Evolutionary conservation across 352 stramenopile genomes (phyloP).

Genomic region (Aphanomyces cochlioides): DNA sequence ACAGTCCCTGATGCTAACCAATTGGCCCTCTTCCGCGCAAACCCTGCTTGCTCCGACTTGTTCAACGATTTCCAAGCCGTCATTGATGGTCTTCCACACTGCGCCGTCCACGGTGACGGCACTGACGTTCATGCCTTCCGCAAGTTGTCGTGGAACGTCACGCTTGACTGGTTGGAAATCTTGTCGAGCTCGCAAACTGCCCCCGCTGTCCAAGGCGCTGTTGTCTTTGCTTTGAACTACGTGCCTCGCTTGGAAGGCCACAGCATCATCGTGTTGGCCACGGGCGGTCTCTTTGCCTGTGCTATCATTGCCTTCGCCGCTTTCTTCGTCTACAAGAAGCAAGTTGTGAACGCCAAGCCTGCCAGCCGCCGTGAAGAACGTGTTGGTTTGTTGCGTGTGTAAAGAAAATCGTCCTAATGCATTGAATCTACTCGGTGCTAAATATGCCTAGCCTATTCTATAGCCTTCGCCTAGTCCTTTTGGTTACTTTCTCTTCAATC

Average conservation of each 20-base stretch:
- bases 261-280: background rate
- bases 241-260: background rate
- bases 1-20: background rate
- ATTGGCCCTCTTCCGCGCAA: background rate
- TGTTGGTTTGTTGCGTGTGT: background rate
- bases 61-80: slow-evolving; percentile 7
- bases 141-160: slow-evolving; percentile 3
- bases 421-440: too few species aligned
- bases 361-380: slow-evolving; percentile 2
- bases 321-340: background rate
- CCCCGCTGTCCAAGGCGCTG: background rate
- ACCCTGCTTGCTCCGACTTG: background rate
- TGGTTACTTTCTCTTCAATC: too few species aligned
- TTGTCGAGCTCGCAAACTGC: background rate
- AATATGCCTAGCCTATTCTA: too few species aligned
- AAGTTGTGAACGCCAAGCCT: background rate
- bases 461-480: too few species aligned
- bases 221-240: background rate
- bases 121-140: slow-evolving; percentile 13
- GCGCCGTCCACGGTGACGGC: slow-evolving; percentile 6
- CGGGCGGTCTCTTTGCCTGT: background rate
- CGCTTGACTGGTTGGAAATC: background rate
- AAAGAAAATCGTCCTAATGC: background rate
- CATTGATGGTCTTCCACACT: background rate
- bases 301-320: background rate